Conservation (phyloP, 257 asterid genomes). For the Penstemon newberryi region DNA sequence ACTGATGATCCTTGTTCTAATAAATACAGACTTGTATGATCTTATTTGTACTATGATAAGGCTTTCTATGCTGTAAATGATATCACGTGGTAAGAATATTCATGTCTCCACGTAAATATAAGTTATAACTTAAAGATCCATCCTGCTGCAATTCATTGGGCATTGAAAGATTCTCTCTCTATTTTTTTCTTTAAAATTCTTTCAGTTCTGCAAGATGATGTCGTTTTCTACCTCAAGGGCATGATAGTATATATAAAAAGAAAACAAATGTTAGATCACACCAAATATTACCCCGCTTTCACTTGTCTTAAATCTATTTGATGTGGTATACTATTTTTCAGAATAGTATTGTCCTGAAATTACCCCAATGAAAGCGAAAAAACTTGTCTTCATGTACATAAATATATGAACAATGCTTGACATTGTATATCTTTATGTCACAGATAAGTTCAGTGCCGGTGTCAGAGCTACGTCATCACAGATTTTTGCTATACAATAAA, state of each 20-base stretch:
- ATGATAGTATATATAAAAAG: too few relatives aligned
- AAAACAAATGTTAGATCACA: neutral
- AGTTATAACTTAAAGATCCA: neutral
- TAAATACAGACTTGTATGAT: too few relatives aligned
- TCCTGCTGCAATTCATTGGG: neutral
- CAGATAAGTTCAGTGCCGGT: slow-evolving; percentile 84
- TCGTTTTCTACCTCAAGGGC: too few relatives aligned
- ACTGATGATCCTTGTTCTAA: neutral
- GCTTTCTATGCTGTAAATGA: slow-evolving; percentile 4
- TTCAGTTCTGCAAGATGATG: neutral
- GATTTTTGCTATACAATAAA: slow-evolving; percentile 59
- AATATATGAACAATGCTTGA: slow-evolving; percentile 5
- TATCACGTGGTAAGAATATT: neutral
- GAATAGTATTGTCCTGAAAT: slow-evolving; percentile 18
- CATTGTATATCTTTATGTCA: slow-evolving; percentile 19
- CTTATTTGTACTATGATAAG: too few relatives aligned
- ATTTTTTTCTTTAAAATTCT: neutral
- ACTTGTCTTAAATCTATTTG: neutral
- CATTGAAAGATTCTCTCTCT: neutral
- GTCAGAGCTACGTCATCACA: slow-evolving; percentile 64
- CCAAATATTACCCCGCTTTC: neutral
- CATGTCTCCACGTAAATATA: neutral
- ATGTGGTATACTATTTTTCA: neutral
- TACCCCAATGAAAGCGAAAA: neutral
- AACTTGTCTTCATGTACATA: slow-evolving; percentile 10